Evolutionary conservation across 495 filamentous ascomycete species (phyloP).

Genomic region (Aspergillus hancockii): DNA sequence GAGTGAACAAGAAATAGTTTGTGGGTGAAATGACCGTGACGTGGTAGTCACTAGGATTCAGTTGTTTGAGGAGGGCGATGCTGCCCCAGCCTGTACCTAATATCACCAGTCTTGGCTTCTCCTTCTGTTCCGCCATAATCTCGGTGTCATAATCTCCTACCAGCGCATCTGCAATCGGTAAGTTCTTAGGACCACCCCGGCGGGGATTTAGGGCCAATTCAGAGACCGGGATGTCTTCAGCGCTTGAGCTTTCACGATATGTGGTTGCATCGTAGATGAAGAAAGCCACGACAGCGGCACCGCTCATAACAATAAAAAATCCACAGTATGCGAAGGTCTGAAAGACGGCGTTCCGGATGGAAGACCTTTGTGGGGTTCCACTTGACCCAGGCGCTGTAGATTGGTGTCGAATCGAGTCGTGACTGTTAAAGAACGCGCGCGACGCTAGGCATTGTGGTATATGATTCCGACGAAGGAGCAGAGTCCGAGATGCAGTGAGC

Average conservation of each 20-base stretch:
- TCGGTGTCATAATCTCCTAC: constrained; percentile 84
- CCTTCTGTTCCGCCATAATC: constrained; percentile 65
- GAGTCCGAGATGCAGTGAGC: constrained; percentile 20
- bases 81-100: constrained; percentile 95
- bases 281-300: constrained; percentile 69
- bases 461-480: constrained; percentile 26
- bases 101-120: constrained; percentile 90
- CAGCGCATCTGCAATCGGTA: constrained; percentile 83
- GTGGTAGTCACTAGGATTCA: constrained; percentile 89
- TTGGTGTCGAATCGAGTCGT: constrained; percentile 29
- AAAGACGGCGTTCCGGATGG: constrained; percentile 30
- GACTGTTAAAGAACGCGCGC: constrained; percentile 27
- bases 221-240: constrained; percentile 77
- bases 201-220: constrained; percentile 78
- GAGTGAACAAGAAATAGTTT: constrained; percentile 97
- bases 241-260: constrained; percentile 67
- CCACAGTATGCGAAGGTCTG: constrained; percentile 59
- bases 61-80: constrained; percentile 84
- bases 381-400: constrained; percentile 25
- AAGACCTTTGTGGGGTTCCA: constrained; percentile 16
- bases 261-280: constrained; percentile 95
- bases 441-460: constrained; percentile 28
- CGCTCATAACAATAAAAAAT: constrained; percentile 55
- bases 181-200: constrained; percentile 90
- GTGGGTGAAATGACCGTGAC: constrained; percentile 90